Evolutionary conservation across 202 grass and related monocot species (phyloP), one percentile per base, ranked within the genome.

Genomic region (Thinopyrum obtusiflorum): DNA sequence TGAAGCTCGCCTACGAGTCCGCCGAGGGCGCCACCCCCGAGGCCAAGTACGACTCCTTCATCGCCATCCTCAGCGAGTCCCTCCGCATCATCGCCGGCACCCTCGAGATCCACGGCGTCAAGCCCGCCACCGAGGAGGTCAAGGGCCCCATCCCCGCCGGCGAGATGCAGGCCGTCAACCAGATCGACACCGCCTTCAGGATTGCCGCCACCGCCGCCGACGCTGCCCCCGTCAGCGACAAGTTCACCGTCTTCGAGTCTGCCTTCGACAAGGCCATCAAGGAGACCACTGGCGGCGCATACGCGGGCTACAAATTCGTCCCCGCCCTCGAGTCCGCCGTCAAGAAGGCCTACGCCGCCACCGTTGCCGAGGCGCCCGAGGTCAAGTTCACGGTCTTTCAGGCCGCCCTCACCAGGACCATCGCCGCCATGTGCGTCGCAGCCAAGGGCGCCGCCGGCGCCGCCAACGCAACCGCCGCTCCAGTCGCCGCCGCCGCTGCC

Each of bases 1-100:
- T 82, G 72, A 37, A 27, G 61, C 23, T 12, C 4, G 61, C 61
- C 61, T 63, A 63, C 23, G 24, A 63, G 4, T 11, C 61, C 23
- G 23, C 61, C 23, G 24, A 63, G 9, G 23, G 23, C 21, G 61
- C 24, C 11, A 27, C 61, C 23, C 24, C 61, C 4, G 61, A 27
- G 61, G 61, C 21, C 61, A 63, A 63, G 61, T 63, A 26, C 61
- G 61, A 25, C 23, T 11, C 24, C 24, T 63, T 63, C 61, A 13
- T 63, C 4, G 61, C 72, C 76, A 70, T 24, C 27, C 85, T 92
- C 87, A 64, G 46, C n/a, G 44, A 92, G 78, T 87, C 87, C 0
- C 24, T 63, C 3, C 89, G 91, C 68, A 61, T 37, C 77, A 61
- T 46, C 12, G 21, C 3, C 5, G 10, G 11, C 40, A 64, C 70